A percentile compares a stretch with the other conserved stretches of the same genome.
Evolutionary conservation across 1,284 basidiomycete species (phyloP).

Genomic region (Trichosporon ovoides): DNA sequence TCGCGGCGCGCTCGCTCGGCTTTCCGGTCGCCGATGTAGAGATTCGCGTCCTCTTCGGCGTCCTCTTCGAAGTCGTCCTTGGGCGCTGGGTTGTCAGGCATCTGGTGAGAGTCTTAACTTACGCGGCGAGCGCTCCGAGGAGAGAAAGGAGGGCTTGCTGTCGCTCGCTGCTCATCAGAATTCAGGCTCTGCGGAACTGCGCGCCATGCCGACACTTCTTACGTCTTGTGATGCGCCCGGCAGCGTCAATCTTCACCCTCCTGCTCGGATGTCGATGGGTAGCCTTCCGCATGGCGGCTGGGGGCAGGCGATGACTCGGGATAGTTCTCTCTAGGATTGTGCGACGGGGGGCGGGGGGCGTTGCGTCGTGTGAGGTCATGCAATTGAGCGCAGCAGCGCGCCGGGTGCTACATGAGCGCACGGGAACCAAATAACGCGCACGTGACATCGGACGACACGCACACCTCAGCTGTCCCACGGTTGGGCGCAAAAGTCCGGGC

Average conservation of each 20-base stretch:
- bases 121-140: neutral
- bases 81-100: slow-evolving; percentile 4
- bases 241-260: neutral
- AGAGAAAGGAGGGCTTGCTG: neutral
- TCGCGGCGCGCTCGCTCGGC: slow-evolving; percentile 13
- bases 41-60: slow-evolving; percentile 20
- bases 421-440: neutral
- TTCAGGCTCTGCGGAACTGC: neutral
- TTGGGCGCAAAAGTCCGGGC: neutral
- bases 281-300: neutral
- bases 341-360: too few species aligned
- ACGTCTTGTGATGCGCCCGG: neutral
- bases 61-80: slow-evolving; percentile 38
- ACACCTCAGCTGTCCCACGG: neutral
- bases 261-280: neutral
- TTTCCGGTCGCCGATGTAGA: slow-evolving; percentile 22
- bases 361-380: too few species aligned
- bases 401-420: too few species aligned
- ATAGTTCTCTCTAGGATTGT: too few species aligned
- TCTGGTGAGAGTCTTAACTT: neutral
- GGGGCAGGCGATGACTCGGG: too few species aligned
- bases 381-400: too few species aligned
- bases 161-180: neutral
- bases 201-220: neutral
- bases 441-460: neutral